These are phyloP conservation scores for Gliomastix tumulicola DNA, from an alignment of 2,329 filamentous ascomycete genomes.

Conservation along the genomic window DNA sequence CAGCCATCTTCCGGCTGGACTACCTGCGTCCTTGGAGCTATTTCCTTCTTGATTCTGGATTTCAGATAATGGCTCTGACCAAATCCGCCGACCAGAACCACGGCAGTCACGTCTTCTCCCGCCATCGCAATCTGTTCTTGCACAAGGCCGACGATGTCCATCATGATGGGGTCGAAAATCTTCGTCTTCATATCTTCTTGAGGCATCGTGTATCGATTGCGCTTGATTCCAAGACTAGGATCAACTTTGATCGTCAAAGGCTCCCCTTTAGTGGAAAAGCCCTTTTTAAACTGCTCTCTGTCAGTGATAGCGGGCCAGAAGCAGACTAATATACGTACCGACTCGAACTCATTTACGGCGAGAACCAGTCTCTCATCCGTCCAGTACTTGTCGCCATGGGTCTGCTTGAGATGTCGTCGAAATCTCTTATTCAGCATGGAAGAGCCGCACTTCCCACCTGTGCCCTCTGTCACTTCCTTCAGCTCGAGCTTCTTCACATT, in stretches of 20 bases:
- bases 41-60: conserved; percentile 25
- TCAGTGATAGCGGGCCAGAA: conserved; percentile 27
- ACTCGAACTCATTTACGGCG: conserved; percentile 35
- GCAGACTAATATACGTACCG: conserved; percentile 16
- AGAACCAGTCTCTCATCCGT: conserved; percentile 31
- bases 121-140: conserved; percentile 30
- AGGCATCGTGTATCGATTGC: conserved; percentile 22
- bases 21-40: conserved; percentile 28
- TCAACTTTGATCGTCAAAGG: conserved; percentile 25
- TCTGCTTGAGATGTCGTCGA: conserved; percentile 31
- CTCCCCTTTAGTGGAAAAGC: conserved; percentile 25
- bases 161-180: conserved; percentile 35
- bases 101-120: conserved; percentile 23
- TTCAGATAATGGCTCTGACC: conserved; percentile 37
- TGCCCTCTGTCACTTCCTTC: conserved; percentile 40
- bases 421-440: conserved; percentile 42
- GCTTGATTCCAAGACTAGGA: conserved; percentile 20
- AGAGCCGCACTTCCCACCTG: conserved; percentile 41
- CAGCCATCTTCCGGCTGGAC: conserved; percentile 41
- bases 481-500: conserved; percentile 33
- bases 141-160: conserved; percentile 32
- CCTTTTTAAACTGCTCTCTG: conserved; percentile 26
- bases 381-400: conserved; percentile 32
- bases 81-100: conserved; percentile 42
- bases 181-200: conserved; percentile 58